phyloP scores from a whole-genome alignment of 2,329 filamentous ascomycete species.

The Didymella segeticola region DNA sequence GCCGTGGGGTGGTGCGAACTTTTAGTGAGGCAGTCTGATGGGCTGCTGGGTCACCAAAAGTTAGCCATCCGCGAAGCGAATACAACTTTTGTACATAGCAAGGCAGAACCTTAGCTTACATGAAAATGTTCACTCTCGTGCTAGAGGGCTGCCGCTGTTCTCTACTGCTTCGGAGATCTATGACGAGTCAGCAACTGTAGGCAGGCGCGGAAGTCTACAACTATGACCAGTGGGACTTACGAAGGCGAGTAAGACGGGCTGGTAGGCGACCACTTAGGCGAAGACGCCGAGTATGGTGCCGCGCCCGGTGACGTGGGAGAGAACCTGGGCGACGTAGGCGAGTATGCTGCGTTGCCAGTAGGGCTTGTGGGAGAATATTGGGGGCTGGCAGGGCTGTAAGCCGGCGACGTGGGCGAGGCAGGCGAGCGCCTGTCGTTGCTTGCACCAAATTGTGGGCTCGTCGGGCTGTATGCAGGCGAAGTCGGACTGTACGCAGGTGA shows the following conservation, averaged over 20 bases:
- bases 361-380: conserved; percentile 62
- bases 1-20: conserved; percentile 24
- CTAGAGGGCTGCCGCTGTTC: conserved; percentile 1
- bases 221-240: conserved; percentile 48
- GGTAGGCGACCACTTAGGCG: conserved; percentile 55
- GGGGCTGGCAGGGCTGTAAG: conserved; percentile 74
- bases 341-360: conserved; percentile 60
- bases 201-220: conserved; percentile 24
- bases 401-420: conserved; percentile 70
- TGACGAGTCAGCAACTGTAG: conserved; percentile 27
- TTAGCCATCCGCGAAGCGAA: conserved; percentile 41
- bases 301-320: conserved; percentile 49
- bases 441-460: conserved; percentile 54
- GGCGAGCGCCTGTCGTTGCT: conserved; percentile 49
- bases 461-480: conserved; percentile 60
- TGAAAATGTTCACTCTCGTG: conserved; percentile 10
- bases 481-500: conserved; percentile 63
- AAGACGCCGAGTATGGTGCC: conserved; percentile 29
- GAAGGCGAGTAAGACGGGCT: conserved; percentile 53
- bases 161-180: conserved; percentile 47
- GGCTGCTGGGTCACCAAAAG: conserved; percentile 36
- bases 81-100: conserved; percentile 43
- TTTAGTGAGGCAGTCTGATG: conserved; percentile 29
- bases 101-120: conserved; percentile 45
- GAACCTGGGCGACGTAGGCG: conserved; percentile 50